Percentiles rank a stretch among this genome's conserved stretches.
These are phyloP conservation scores for Metschnikowia chrysomelidarum DNA, from an alignment of 805 yeast genomes.

Conservation along the genomic window DNA sequence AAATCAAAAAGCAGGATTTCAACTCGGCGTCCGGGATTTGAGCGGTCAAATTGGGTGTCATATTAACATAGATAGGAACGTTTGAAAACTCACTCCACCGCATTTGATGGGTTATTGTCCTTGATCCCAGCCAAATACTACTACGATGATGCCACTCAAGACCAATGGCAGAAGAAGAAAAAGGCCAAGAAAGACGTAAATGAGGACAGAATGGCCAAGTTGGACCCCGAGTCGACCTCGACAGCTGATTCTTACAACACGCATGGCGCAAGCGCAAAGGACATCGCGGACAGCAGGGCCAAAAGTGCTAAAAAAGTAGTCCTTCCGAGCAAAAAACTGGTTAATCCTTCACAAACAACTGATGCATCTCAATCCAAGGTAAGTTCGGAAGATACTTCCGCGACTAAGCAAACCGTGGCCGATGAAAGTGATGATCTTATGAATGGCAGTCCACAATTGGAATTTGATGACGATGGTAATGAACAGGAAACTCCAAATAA, in stretches of 20 bases:
- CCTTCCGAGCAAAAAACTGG: slow-evolving; percentile 30
- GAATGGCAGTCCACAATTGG: slow-evolving; percentile 28
- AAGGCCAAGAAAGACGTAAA: slow-evolving; percentile 62
- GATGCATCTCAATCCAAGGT: slow-evolving; percentile 20
- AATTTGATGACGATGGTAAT: slow-evolving; percentile 75
- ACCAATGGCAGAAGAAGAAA: slow-evolving; percentile 89
- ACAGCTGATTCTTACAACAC: slow-evolving; percentile 42
- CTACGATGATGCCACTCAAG: slow-evolving; percentile 84
- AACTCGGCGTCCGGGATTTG: not conserved
- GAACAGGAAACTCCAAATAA: slow-evolving; percentile 27
- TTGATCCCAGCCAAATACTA: slow-evolving; percentile 93
- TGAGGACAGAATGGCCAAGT: slow-evolving; percentile 62
- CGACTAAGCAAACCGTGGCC: slow-evolving; percentile 9
- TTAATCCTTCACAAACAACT: too few relatives aligned
- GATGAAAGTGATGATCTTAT: slow-evolving; percentile 14
- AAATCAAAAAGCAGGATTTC: too few relatives aligned
- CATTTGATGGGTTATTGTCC: slow-evolving; percentile 86
- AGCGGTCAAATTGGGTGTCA: not conserved
- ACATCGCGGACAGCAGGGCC: slow-evolving; percentile 55
- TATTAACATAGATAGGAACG: slow-evolving; percentile 58
- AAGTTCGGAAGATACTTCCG: slow-evolving; percentile 10
- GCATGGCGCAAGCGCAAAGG: slow-evolving; percentile 53
- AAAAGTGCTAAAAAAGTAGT: slow-evolving; percentile 50
- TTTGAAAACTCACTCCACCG: slow-evolving; percentile 70
- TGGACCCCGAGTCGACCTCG: slow-evolving; percentile 61